phyloP scores from a whole-genome alignment of 2,329 filamentous ascomycete species.

The Epichloe aotearoae region DNA sequence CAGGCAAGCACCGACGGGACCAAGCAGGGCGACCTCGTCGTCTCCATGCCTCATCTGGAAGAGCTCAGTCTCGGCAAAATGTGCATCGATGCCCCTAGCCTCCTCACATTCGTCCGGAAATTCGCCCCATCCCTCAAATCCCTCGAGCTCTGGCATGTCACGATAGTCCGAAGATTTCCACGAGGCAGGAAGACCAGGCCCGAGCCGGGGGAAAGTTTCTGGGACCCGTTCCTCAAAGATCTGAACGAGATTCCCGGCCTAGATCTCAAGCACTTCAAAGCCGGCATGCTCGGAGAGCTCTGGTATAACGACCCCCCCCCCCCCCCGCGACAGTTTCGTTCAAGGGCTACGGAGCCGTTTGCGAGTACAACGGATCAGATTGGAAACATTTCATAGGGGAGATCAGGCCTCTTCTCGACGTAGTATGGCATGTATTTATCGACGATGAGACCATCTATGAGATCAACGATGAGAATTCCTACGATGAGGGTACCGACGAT shows the following conservation, averaged over 20 bases:
- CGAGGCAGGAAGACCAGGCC: neutral
- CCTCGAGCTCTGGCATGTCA: conserved; percentile 17
- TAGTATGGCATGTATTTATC: no score
- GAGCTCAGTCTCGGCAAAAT: conserved; percentile 31
- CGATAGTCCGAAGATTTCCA: neutral
- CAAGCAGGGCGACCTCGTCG: conserved; percentile 4
- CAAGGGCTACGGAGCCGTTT: neutral
- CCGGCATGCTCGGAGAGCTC: conserved; percentile 17
- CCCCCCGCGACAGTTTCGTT: conserved; percentile 1
- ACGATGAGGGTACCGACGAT: neutral
- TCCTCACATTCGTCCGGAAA: conserved; percentile 26
- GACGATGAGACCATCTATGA: no score
- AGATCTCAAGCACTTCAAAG: conserved; percentile 19
- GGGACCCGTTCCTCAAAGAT: conserved; percentile 24
- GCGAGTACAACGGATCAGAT: conserved; percentile 21
- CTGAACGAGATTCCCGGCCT: conserved; percentile 20
- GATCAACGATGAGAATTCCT: no score
- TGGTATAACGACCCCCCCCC: no score
- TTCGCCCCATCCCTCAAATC: conserved; percentile 29
- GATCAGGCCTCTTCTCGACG: conserved; percentile 11
- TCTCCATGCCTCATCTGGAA: conserved; percentile 23
- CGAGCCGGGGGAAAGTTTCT: conserved; percentile 18
- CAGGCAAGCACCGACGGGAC: neutral
- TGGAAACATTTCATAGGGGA: conserved; percentile 23
- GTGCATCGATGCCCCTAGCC: conserved; percentile 12